These are phyloP conservation scores for Spizellomyces punctatus DNA, from an alignment of 192 early-diverging fungal species.

Conservation along the genomic window DNA sequence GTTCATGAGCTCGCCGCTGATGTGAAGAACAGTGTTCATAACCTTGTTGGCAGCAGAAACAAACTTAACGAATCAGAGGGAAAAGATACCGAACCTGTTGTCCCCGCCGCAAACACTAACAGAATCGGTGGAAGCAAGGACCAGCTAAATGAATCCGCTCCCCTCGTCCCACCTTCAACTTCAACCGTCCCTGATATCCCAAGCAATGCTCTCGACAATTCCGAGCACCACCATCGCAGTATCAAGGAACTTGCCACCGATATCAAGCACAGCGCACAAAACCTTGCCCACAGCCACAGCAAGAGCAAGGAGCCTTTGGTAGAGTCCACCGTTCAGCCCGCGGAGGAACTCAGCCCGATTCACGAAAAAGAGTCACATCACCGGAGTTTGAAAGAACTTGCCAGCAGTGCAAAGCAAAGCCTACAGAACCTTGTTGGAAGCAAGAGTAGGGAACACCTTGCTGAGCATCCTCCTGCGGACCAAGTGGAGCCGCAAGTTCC, in stretches of 20 bases:
- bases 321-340: background rate
- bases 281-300: background rate
- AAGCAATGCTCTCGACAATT: background rate
- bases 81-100: background rate
- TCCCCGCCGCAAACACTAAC: background rate
- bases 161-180: background rate
- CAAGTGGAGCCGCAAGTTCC: too few relatives aligned
- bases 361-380: background rate
- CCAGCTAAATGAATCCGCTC: background rate
- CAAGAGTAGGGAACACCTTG: background rate
- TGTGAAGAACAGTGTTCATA: constrained; percentile 12
- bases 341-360: background rate
- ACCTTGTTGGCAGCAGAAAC: constrained; percentile 1
- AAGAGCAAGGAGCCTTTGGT: background rate
- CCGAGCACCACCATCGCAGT: too few relatives aligned
- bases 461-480: too few relatives aligned
- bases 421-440: constrained; percentile 9
- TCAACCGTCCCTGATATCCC: background rate
- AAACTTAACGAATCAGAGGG: background rate
- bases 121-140: background rate
- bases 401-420: constrained; percentile 19
- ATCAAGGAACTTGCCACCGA: background rate
- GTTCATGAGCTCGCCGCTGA: constrained; percentile 3
- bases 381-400: constrained; percentile 10
- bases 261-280: background rate